Base-by-base conservation (phyloP, 257 asterid genomes). In the Ilex asprella region DNA sequence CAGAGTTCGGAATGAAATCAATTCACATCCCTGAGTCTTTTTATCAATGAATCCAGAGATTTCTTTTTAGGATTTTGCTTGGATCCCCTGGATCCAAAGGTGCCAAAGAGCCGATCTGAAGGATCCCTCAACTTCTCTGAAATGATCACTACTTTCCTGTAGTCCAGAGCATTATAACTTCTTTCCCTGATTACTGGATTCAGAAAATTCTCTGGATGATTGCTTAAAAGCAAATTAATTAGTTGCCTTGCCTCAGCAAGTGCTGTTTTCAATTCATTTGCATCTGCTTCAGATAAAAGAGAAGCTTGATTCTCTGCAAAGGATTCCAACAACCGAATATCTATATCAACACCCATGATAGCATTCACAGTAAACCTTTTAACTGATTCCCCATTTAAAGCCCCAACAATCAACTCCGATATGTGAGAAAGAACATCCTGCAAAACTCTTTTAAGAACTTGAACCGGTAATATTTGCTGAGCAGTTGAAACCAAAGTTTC, bases 61-160 rank as follows among this genome's bases (percentile, higher is more conserved):
- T 86, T 92, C 86, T 92, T 92, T 89, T 92, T 92, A 1, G 97
- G 94, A 67, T 89, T 89, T 67, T 66, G 93, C 86, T 73, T 89
- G 39, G 92, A 66, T 47, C 99, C 99, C 70, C 99, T 79, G 6
- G 97, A 86, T 58, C 97, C 97, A 63, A 92, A 89, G 2, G 97
- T 85, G 30, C 94, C 82, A 50, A 92, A 92, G 12, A 85, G 72
- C 51, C 99, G 74, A 67, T 92, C 99, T 0, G 97, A 75, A 66
- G 84, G 97, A 76, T 92, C 99, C 89, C 56, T 89, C 30, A 92
- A 75, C 77, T 92, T 92, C 81, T 92, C 99, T 2, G 97, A 92
- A 50, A 92, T 83, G 35, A 83, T 31, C 55, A 79, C 95, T 67
- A 92, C 96, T 73, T 85, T 92, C 70, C 91, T 72, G 67, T 89